Evolutionary conservation across 306 rosid species (phyloP), one percentile per base, ranked within the genome.

Genomic region (Lathyrus tuberosus): DNA sequence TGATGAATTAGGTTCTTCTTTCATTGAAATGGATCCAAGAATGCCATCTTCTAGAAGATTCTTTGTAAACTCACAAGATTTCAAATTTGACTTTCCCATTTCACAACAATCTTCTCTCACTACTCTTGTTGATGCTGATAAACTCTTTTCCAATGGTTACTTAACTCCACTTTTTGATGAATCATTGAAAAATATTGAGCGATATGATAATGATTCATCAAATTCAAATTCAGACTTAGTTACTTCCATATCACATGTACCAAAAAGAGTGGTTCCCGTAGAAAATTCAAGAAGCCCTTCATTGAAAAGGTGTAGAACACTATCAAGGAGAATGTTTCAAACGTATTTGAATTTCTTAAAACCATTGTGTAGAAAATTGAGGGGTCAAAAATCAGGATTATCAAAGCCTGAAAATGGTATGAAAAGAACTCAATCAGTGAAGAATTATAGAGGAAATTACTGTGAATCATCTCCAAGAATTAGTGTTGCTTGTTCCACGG

Each of bases 21-120:
- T 87, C 96, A 95, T 95, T 74, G 99, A 95, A 82, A 93, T 90
- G 98, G 96, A 93, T 70, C 98, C 98, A 49, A 88, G 83, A 80
- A 86, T 82, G 93, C 78, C 98, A 62, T 91, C 98, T 42, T 93
- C 97, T 11, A 83, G 82, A 81, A 93, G 98, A 72, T 88, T 93
- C 83, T 88, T 86, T 35, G 79, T 26, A 53, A 88, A 78, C 22
- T 86, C 98, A 5, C 91, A 84, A 26, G 98, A 93, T 68, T 91
- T 91, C 86, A 95, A 86, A 30, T 95, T 95, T 47, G 97, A 95
- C 33, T 88, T 86, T 79, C 96, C 96, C 15, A 69, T 60, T 26
- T 91, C 91, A 30, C 87, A 91, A 28, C 84, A 91, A 33, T 77
- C 92, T 15, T 72, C 89, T 64, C 79, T 77, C 90, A 43, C 4